A percentile compares a stretch with the other conserved stretches of the same genome.
Conservation (phyloP, 2,329 filamentous ascomycete genomes). For the Dactylonectria macrodidyma region DNA sequence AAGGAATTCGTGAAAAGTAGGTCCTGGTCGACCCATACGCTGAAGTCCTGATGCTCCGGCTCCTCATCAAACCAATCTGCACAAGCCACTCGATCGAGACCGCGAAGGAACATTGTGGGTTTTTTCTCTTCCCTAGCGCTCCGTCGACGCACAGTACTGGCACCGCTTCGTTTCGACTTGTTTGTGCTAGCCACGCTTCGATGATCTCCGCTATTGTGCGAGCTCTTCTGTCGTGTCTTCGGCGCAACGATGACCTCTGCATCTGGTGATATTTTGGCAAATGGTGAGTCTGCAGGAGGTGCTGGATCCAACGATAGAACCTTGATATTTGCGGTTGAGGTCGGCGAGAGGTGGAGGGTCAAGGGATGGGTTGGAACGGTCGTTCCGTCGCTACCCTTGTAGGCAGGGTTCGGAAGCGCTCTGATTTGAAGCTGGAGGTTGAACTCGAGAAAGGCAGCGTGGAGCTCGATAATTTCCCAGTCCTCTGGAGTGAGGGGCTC, state of each 20-base stretch:
- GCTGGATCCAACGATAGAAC: constrained; percentile 87
- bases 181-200: constrained; percentile 86
- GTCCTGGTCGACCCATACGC: constrained; percentile 89
- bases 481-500: constrained; percentile 95
- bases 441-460: constrained; percentile 94
- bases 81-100: constrained; percentile 79
- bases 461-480: constrained; percentile 99
- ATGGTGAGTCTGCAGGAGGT: constrained; percentile 77
- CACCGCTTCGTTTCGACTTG: constrained; percentile 83
- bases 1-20: constrained; percentile 80
- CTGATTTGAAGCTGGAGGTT: constrained; percentile 95
- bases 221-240: constrained; percentile 83
- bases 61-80: constrained; percentile 85
- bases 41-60: constrained; percentile 70
- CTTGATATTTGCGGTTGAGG: constrained; percentile 92
- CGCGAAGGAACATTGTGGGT: constrained; percentile 83
- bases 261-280: constrained; percentile 93
- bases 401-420: constrained; percentile 89
- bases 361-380: constrained; percentile 79
- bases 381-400: constrained; percentile 65
- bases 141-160: constrained; percentile 76
- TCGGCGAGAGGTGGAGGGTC: constrained; percentile 93
- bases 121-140: constrained; percentile 75
- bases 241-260: constrained; percentile 98
- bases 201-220: constrained; percentile 78